These are phyloP conservation scores for Cucurbita pepo DNA, from an alignment of 306 rosid genomes.

Conservation along the genomic window DNA sequence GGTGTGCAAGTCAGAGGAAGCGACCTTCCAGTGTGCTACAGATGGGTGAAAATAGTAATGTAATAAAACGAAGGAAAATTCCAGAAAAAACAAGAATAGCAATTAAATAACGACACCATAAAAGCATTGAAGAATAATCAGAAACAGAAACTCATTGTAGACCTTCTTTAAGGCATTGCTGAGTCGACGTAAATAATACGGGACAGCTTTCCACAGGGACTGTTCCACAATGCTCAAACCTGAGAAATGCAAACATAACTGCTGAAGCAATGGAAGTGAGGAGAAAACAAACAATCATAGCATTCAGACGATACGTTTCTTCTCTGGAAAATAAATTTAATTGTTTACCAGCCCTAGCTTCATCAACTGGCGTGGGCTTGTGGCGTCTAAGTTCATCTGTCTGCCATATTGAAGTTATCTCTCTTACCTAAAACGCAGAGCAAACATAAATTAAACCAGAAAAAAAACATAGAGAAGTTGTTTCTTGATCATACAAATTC, in stretches of 20 bases:
- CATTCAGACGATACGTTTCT: neutral
- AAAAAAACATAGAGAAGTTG: neutral
- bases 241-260: conserved; percentile 8
- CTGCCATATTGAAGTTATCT: conserved; percentile 94
- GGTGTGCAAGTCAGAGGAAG: conserved; percentile 93
- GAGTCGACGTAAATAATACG: conserved; percentile 84
- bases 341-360: conserved; percentile 77
- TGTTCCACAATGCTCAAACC: conserved; percentile 95
- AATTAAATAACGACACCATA: neutral
- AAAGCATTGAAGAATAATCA: conserved; percentile 6
- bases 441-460: conserved; percentile 1
- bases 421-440: conserved; percentile 56
- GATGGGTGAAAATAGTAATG: neutral
- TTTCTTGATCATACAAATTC: neutral
- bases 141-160: conserved; percentile 10
- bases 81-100: neutral
- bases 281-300: neutral
- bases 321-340: conserved; percentile 6
- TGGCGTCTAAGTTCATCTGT: conserved; percentile 93
- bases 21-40: conserved; percentile 82
- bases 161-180: conserved; percentile 95
- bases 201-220: conserved; percentile 95
- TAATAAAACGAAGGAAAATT: neutral
- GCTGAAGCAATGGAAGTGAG: neutral
- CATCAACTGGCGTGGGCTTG: conserved; percentile 88